Evolutionary conservation across 768 basidiomycete species (phyloP).

Genomic region (Mycena filopes): DNA sequence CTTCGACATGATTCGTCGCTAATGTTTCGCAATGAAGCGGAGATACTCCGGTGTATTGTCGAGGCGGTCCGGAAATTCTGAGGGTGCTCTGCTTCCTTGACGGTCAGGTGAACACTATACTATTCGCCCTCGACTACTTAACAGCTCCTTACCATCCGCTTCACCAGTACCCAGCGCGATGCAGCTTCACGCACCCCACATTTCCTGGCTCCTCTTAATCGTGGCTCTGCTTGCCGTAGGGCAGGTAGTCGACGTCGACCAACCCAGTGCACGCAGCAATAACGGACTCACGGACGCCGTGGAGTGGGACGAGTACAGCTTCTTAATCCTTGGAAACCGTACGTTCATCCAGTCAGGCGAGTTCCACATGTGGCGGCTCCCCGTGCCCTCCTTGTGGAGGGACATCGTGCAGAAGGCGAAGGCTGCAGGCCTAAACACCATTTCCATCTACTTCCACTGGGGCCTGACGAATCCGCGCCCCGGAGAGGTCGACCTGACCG

Average conservation of each 20-base stretch:
- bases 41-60: constrained; percentile 5
- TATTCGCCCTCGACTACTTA: neutral
- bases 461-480: constrained; percentile 65
- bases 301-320: constrained; percentile 56
- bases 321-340: constrained; percentile 43
- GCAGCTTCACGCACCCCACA: neutral
- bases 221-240: constrained; percentile 1
- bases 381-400: constrained; percentile 68
- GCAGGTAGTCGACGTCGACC: neutral
- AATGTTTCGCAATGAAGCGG: neutral
- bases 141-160: neutral
- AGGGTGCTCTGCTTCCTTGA: neutral
- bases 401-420: constrained; percentile 72
- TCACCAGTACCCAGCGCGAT: neutral
- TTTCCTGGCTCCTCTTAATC: neutral
- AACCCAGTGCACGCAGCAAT: neutral
- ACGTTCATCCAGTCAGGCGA: constrained; percentile 57
- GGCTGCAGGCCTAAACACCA: constrained; percentile 67
- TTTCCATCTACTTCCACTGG: constrained; percentile 72
- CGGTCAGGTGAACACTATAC: neutral
- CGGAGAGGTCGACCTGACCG: constrained; percentile 63
- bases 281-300: constrained; percentile 22
- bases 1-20: too few species aligned
- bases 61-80: neutral
- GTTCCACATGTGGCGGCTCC: constrained; percentile 71